Evolutionary conservation across 176 grass and related monocot genomes (phyloP), one percentile per base, ranked within the genome.

Genomic region (Urochloa ruziziensis): DNA sequence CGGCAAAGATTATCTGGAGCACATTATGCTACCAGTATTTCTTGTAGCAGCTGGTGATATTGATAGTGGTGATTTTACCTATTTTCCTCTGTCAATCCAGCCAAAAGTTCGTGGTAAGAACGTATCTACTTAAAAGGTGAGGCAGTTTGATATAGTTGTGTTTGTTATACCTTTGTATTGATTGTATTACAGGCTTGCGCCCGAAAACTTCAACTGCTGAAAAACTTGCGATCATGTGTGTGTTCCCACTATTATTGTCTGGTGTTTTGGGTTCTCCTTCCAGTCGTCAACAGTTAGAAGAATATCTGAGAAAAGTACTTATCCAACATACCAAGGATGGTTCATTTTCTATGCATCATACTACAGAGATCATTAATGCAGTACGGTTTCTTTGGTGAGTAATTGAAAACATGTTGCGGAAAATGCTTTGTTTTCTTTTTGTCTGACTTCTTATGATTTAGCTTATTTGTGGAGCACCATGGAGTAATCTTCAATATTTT

Each of bases 21-120:
- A 91, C 80, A 90, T 98, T 80, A 95, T 98, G 93, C 77, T 95
- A 79, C 91, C 96, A 52, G 75, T 98, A 82, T 98, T 98, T 90
- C 91, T 98, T 77, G 85, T 95, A 89, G 93, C 96, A 74, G 92
- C 92, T 81, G 91, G 96, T 63, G 93, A 98, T 82, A 82, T 82
- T 82, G 93, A 98, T 80, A 90, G 67, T 80, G 87, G 91, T 69
- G 91, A 98, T 93, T 93, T 95, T 69, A 90, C 87, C 80, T 92
- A 90, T 88, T 98, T 98, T 59, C 93, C 96, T 79, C 83, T 89
- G 17, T 74, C 92, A 74, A 93, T 91, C 62, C 91, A 92, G 63
- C 88, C 91, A 28, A 94, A 88, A 98, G 79, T 98, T 84, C 90
- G 90, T 84, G 96, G 93, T 98, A 98, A 84, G 84, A 73, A 51